These are phyloP conservation scores for Didymella exigua DNA, from an alignment of 2,329 filamentous ascomycete genomes.

Conservation along the genomic window DNA sequence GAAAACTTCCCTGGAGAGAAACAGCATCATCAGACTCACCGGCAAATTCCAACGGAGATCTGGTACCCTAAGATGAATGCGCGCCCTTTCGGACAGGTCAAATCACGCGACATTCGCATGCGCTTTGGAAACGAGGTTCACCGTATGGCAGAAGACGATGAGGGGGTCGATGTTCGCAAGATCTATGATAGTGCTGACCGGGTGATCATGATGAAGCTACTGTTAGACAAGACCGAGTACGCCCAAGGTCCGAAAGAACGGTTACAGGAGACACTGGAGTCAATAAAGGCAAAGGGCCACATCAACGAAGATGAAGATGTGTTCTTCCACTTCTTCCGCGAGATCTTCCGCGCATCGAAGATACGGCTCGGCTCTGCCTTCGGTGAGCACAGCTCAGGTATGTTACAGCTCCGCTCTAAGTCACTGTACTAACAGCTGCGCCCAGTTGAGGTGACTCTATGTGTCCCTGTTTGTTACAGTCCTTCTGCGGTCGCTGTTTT, in stretches of 20 bases:
- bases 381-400: not conserved
- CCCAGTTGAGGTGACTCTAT: constrained; percentile 19
- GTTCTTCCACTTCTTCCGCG: constrained; percentile 6
- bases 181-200: not conserved
- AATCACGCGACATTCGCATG: not conserved
- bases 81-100: not conserved
- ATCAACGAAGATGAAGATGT: constrained; percentile 15
- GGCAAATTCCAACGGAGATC: constrained; percentile 19
- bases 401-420: not conserved
- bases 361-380: not conserved
- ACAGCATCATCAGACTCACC: not conserved
- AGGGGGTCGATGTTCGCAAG: not conserved
- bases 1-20: constrained; percentile 16
- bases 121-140: constrained; percentile 15
- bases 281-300: not conserved
- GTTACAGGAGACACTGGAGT: not conserved
- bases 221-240: constrained; percentile 11
- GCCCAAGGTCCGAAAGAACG: not conserved
- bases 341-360: constrained; percentile 1
- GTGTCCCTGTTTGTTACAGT: constrained; percentile 21
- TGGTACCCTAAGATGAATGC: constrained; percentile 6
- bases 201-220: constrained; percentile 12
- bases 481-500: constrained; percentile 11
- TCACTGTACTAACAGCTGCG: not conserved
- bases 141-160: constrained; percentile 1